These are phyloP conservation scores for Populus hybrid DNA, from an alignment of 441 rosid species.

Conservation along the genomic window DNA sequence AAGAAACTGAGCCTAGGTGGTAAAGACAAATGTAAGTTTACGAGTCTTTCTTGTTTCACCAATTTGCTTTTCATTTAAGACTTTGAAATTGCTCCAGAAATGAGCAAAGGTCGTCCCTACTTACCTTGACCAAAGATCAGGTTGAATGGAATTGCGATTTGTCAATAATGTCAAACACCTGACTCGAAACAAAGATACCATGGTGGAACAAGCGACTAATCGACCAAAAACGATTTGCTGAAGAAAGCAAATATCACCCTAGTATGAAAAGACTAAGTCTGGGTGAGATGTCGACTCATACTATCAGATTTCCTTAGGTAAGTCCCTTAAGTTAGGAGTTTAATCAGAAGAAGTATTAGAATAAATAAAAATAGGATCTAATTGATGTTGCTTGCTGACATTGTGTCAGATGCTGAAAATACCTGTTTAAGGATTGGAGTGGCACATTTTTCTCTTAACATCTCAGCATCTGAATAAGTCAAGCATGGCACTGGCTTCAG, in stretches of 20 bases:
- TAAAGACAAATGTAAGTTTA: neutral
- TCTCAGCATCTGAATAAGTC: slow-evolving; percentile 73
- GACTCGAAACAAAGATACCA: neutral
- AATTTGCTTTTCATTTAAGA: neutral
- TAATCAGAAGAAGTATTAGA: neutral
- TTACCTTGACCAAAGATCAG: neutral
- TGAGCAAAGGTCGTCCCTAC: neutral
- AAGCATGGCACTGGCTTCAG: slow-evolving; percentile 91
- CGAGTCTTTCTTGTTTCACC: neutral
- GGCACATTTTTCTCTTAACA: slow-evolving; percentile 62
- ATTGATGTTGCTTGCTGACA: neutral
- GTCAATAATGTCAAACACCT: neutral
- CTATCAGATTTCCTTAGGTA: neutral
- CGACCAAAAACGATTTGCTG: neutral
- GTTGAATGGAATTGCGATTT: neutral
- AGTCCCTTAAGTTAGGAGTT: neutral
- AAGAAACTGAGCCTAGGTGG: neutral
- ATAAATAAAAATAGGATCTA: neutral
- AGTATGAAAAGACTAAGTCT: neutral
- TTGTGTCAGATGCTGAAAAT: slow-evolving; percentile 3
- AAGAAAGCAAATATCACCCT: neutral
- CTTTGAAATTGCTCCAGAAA: neutral
- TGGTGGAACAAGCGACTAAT: neutral
- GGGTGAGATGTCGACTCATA: neutral
- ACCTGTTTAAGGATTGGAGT: slow-evolving; percentile 96